These are phyloP conservation scores for Pueraria montana DNA, from an alignment of 306 rosid species.

Conservation along the genomic window DNA sequence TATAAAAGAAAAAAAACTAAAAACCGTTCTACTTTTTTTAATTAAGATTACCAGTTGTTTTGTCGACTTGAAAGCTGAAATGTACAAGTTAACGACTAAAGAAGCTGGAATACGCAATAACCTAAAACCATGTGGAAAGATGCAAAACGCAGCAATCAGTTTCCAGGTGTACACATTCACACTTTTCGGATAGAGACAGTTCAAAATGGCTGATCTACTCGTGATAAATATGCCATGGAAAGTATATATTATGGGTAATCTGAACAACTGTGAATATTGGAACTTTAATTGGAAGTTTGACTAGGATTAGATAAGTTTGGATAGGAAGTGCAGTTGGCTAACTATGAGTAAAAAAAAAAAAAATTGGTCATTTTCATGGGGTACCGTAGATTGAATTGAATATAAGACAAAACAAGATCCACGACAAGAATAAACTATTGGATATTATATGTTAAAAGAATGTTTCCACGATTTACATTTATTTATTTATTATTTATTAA, in stretches of 20 bases:
- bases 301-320: not conserved
- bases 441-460: not conserved
- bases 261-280: not conserved
- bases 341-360: not conserved
- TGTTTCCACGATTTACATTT: not conserved
- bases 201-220: conserved; percentile 3
- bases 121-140: not conserved
- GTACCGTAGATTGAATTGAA: not conserved
- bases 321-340: not conserved
- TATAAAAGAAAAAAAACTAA: not conserved
- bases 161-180: not conserved
- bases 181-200: not conserved
- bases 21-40: not conserved
- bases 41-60: not conserved
- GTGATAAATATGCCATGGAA: conserved; percentile 10
- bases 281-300: not conserved
- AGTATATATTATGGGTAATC: not conserved
- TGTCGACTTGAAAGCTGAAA: not conserved
- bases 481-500: not conserved
- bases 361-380: not conserved
- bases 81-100: not conserved
- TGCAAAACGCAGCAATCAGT: not conserved
- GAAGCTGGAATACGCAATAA: conserved; percentile 19
- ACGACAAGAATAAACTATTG: not conserved
- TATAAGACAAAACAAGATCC: not conserved